Evolutionary conservation across 331 rosid genomes (phyloP), one percentile per base, ranked within the genome.

Genomic region (Arachis monticola): DNA sequence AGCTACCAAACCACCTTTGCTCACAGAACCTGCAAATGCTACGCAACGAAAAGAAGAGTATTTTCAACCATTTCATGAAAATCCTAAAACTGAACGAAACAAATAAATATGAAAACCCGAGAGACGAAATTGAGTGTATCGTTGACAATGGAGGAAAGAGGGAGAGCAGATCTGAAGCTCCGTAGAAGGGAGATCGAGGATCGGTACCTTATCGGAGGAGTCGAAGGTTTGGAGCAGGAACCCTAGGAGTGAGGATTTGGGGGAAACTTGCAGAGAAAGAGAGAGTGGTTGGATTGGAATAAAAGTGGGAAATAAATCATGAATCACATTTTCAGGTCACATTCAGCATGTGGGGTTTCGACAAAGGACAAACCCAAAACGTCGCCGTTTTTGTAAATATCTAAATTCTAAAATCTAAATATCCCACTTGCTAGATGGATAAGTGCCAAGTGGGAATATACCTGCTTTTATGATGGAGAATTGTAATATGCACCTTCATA

Each of bases 171-270:
- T 84, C 80, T 64, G 81, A n/a, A 0, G 68, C 38, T 80, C 10
- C 12, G 62, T 10, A 8, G 60, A 79, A 30, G 56, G 6, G 66
- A 70, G 74, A 55, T 64, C 11, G 4, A 22, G 42, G 58, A 81
- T 80, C 12, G 31, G 30, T 86, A 86, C 91, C 93, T 84, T 4
- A n/a, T 79, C 3, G 63, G 45, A 56, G 59, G 12, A 46, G 8
- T 52, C 38, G 46, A 75, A 64, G 73, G 70, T 13, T 68, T 41
- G 72, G 65, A 62, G 64, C 10, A 30, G 84, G 78, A 86, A 82
- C 82, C 91, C 88, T 86, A 83, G 67, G 22, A 6, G 32, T 2
- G 31, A 61, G 77, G 31, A 47, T 63, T 60, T 61, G 75, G 70
- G 73, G 48, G 0, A 40, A 77, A 77, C 60, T 55, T 64, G 81